Conservation (phyloP, 495 filamentous ascomycete species). For the Letharia columbiana region DNA sequence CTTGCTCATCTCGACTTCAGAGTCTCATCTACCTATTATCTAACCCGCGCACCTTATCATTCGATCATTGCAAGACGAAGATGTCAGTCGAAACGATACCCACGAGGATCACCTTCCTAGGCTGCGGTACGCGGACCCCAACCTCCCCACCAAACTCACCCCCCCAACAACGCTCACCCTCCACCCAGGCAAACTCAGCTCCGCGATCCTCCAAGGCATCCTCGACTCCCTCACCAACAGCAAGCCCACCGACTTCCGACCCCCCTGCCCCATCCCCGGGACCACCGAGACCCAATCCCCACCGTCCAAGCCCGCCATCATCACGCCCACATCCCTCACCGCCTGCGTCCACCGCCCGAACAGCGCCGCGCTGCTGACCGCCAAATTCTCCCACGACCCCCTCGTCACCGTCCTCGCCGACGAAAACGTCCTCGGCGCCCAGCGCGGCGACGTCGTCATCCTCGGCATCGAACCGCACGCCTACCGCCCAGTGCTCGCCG, state of each 20-base stretch:
- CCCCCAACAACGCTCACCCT: not conserved
- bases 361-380: not conserved
- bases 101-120: constrained; percentile 7
- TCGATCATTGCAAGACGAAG: not conserved
- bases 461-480: constrained; percentile 22
- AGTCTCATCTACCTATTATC: no score
- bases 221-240: not conserved
- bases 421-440: constrained; percentile 19
- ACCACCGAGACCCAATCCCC: not conserved
- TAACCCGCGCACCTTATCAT: no score
- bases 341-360: constrained; percentile 15
- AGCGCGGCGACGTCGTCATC: constrained; percentile 19
- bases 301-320: not conserved
- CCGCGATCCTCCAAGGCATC: constrained; percentile 13
- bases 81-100: constrained; percentile 1
- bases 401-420: constrained; percentile 12
- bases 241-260: not conserved
- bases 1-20: no score
- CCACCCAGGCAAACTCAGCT: constrained; percentile 9
- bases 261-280: not conserved
- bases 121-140: constrained; percentile 7
- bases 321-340: constrained; percentile 2
- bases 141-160: no score
- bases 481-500: constrained; percentile 19
- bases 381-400: not conserved